phyloP scores from a whole-genome alignment of 2,329 filamentous ascomycete species.

The Verticillium tricorpus region DNA sequence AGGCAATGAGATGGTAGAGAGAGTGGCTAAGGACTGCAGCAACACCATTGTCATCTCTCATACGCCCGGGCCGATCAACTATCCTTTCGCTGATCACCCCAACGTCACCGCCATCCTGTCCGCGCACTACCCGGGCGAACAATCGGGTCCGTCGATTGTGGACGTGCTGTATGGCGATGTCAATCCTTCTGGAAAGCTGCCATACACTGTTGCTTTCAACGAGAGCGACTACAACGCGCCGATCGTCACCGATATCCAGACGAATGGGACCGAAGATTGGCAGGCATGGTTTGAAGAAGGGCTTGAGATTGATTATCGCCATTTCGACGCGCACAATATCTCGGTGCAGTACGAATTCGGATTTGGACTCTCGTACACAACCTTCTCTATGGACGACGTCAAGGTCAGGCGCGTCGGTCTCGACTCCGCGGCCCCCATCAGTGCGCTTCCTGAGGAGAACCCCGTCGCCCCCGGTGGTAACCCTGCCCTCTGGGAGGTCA shows the following conservation, averaged over 20 bases:
- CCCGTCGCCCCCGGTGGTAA: conserved; percentile 45
- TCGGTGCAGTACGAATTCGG: conserved; percentile 49
- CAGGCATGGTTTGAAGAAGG: conserved; percentile 48
- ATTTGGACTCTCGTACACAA: conserved; percentile 50
- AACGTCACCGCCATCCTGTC: conserved; percentile 62
- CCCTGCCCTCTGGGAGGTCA: conserved; percentile 46
- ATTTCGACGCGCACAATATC: conserved; percentile 44
- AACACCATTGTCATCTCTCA: conserved; percentile 63
- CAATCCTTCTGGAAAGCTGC: conserved; percentile 51
- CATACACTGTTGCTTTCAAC: conserved; percentile 56
- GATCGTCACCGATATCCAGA: conserved; percentile 17
- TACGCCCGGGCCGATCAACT: conserved; percentile 55
- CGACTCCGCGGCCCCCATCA: conserved; percentile 22
- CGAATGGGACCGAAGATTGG: conserved; percentile 29
- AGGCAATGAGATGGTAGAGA: conserved; percentile 40
- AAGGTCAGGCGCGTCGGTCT: conserved; percentile 20
- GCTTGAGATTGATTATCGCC: conserved; percentile 47
- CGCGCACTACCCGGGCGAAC: conserved; percentile 62
- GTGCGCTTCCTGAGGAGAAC: conserved; percentile 22
- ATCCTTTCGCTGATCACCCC: conserved; percentile 59
- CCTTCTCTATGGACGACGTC: conserved; percentile 34
- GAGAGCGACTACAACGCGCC: conserved; percentile 36
- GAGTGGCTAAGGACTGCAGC: conserved; percentile 54
- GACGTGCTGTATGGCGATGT: conserved; percentile 55
- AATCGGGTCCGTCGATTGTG: conserved; percentile 53